phyloP scores from a whole-genome alignment of 2,329 filamentous ascomycete species.

The Diaporthe sp. region DNA sequence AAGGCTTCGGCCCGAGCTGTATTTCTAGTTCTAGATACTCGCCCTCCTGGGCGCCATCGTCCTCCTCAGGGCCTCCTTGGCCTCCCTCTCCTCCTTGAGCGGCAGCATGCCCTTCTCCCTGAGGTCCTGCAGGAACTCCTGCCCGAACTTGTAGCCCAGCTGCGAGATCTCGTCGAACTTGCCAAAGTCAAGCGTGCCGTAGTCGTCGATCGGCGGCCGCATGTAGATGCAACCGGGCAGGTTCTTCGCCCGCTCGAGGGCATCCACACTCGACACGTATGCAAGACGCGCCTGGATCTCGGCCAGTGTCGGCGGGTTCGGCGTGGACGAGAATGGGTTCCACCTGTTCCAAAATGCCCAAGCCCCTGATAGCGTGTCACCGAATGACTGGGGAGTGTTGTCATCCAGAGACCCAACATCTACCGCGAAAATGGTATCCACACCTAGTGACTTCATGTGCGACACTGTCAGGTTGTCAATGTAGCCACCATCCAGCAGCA shows the following conservation, averaged over 20 bases:
- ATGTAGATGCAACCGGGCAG: constrained; percentile 95
- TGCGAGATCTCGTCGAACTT: constrained; percentile 98
- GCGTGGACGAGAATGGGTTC: constrained; percentile 91
- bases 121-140: constrained; percentile 81
- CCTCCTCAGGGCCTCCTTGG: constrained; percentile 80
- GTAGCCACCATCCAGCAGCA: constrained; percentile 96
- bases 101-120: constrained; percentile 83
- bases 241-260: constrained; percentile 91
- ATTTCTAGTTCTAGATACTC: constrained; percentile 70
- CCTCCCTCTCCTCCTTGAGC: constrained; percentile 78
- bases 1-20: not conserved
- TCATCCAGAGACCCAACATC: constrained; percentile 96
- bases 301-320: constrained; percentile 93
- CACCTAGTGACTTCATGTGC: constrained; percentile 95
- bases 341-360: constrained; percentile 97
- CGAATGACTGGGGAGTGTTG: constrained; percentile 90
- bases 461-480: constrained; percentile 97
- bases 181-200: constrained; percentile 94
- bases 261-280: constrained; percentile 95
- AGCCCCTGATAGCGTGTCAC: constrained; percentile 92
- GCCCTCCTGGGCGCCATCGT: constrained; percentile 85
- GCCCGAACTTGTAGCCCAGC: constrained; percentile 88
- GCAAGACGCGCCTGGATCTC: constrained; percentile 96
- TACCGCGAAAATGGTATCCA: constrained; percentile 94
- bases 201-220: constrained; percentile 92